Conservation (phyloP, 805 yeast genomes). For the Wickerhamomyces chaumierensis region DNA sequence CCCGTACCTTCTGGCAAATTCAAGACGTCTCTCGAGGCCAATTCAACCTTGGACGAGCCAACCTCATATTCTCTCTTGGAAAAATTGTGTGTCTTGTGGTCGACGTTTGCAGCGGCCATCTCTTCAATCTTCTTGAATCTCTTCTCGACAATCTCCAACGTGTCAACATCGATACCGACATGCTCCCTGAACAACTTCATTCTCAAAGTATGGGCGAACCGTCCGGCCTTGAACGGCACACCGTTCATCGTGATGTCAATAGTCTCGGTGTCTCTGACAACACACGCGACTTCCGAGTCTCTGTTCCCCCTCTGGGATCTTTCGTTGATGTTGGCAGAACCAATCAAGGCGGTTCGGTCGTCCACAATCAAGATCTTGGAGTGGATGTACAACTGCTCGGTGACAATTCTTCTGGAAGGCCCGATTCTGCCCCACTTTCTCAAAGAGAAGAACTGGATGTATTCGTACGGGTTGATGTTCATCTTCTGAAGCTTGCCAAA, state of each 20-base stretch:
- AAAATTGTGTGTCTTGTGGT: conserved; percentile 34
- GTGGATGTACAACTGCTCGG: conserved; percentile 90
- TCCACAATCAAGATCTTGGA: conserved; percentile 89
- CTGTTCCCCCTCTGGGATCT: conserved; percentile 90
- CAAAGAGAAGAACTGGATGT: conserved; percentile 82
- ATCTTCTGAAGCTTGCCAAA: conserved; percentile 68
- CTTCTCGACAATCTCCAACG: conserved; percentile 71
- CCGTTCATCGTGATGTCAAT: conserved; percentile 69
- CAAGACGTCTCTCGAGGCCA: conserved; percentile 61
- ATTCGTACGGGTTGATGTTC: conserved; percentile 83
- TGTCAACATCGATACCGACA: conserved; percentile 85
- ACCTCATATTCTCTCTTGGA: conserved; percentile 21
- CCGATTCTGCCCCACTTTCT: conserved; percentile 96
- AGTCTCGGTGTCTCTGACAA: conserved; percentile 74
- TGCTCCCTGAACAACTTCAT: conserved; percentile 95
- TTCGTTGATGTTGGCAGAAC: conserved; percentile 95
- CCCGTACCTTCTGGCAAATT: conserved; percentile 34
- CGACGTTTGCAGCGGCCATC: conserved; percentile 19
- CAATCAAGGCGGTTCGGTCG: conserved; percentile 87
- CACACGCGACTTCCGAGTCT: conserved; percentile 89
- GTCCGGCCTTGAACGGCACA: conserved; percentile 66
- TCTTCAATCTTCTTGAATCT: conserved; percentile 37
- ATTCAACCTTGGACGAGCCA: conserved; percentile 62
- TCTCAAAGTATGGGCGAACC: conserved; percentile 81
- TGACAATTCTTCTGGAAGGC: conserved; percentile 54